Evolutionary conservation across 2,329 filamentous ascomycete genomes (phyloP).

Genomic region (Penicillium freii): DNA sequence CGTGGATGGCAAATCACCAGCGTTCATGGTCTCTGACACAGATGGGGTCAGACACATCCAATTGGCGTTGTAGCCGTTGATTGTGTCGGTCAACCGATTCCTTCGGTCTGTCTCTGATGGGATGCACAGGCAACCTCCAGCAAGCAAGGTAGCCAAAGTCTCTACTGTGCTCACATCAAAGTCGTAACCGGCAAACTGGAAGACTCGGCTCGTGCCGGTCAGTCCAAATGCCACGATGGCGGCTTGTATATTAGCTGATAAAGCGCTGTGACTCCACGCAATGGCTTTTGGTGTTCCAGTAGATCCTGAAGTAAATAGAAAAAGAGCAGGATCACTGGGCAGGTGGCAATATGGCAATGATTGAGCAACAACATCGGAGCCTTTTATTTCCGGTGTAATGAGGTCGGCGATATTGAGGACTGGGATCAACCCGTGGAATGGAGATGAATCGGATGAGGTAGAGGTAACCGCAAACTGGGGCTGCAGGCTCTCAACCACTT

Average conservation of each 20-base stretch:
- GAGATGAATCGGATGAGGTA: background rate
- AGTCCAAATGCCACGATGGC: background rate
- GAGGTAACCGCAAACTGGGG: background rate
- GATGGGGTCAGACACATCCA: background rate
- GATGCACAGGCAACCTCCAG: background rate
- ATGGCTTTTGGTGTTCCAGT: background rate
- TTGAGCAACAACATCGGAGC: background rate
- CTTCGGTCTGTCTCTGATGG: background rate
- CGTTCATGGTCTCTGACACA: background rate
- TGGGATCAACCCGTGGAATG: background rate
- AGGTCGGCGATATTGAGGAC: background rate
- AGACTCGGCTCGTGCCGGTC: background rate
- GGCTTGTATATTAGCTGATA: background rate
- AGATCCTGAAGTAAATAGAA: background rate
- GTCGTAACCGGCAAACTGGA: background rate
- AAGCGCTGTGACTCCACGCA: background rate
- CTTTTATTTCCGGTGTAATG: background rate
- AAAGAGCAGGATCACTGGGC: background rate
- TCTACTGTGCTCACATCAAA: background rate
- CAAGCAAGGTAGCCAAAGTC: background rate
- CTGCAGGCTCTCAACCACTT: background rate
- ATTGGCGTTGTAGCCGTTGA: background rate
- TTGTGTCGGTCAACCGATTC: background rate
- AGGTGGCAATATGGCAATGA: background rate
- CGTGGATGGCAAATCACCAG: background rate